A percentile compares a stretch with the other conserved stretches of the same genome.
These are phyloP conservation scores for Chenopodium album DNA, from an alignment of 148 eudicot species.

Conservation along the genomic window DNA sequence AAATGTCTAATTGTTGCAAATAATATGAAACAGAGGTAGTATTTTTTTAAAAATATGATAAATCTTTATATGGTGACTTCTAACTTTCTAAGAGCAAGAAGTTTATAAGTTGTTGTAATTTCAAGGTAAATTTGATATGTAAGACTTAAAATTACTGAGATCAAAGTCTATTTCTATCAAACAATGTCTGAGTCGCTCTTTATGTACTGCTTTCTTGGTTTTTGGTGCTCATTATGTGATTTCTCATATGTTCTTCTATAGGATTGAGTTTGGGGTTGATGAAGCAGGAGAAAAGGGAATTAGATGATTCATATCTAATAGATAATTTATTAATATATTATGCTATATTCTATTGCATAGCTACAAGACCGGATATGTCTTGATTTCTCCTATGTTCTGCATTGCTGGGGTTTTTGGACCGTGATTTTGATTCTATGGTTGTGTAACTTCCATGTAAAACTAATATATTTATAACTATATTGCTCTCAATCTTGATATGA, in stretches of 20 bases:
- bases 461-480: too few relatives aligned
- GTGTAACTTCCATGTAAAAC: background rate
- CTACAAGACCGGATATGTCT: too few relatives aligned
- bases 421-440: background rate
- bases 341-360: background rate
- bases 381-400: background rate
- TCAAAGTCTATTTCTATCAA: background rate
- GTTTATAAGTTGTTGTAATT: constrained; percentile 1
- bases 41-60: too few relatives aligned
- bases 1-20: too few relatives aligned
- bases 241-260: background rate
- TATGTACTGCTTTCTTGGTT: background rate
- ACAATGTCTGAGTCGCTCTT: background rate
- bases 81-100: background rate
- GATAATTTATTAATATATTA: background rate
- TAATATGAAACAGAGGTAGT: too few relatives aligned
- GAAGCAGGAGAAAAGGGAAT: background rate
- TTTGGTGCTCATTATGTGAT: background rate
- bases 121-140: background rate
- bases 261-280: background rate
- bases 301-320: background rate
- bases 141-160: background rate
- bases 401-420: background rate
- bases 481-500: background rate
- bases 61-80: background rate